These are phyloP conservation scores for Ogataea hybrid DNA, from an alignment of 1,139 yeast species.

Conservation along the genomic window DNA sequence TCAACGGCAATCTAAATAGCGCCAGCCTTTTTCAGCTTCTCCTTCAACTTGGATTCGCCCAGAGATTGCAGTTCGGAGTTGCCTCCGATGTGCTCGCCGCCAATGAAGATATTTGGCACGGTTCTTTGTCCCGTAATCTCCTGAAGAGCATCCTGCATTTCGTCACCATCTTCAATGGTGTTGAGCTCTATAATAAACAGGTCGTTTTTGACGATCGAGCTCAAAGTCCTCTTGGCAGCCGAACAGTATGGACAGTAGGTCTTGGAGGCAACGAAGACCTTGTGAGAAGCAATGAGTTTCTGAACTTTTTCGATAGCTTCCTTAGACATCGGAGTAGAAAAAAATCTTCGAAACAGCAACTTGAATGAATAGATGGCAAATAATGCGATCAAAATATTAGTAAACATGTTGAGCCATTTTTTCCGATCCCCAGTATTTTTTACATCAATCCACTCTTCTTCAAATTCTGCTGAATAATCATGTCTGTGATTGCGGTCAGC, in stretches of 20 bases:
- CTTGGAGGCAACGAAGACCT: slow-evolving; percentile 84
- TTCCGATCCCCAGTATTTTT: background rate
- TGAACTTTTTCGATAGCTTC: slow-evolving; percentile 58
- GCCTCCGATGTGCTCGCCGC: slow-evolving; percentile 93
- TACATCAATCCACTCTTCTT: slow-evolving; percentile 78
- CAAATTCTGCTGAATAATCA: slow-evolving; percentile 80
- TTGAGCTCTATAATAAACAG: slow-evolving; percentile 70
- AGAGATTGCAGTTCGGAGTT: slow-evolving; percentile 75
- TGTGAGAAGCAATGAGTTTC: slow-evolving; percentile 60
- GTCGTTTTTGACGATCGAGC: slow-evolving; percentile 43
- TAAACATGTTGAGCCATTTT: background rate
- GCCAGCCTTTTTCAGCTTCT: slow-evolving; percentile 29
- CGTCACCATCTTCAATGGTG: slow-evolving; percentile 51
- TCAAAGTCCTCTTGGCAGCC: slow-evolving; percentile 58
- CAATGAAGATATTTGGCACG: slow-evolving; percentile 89
- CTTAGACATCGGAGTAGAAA: slow-evolving; percentile 37
- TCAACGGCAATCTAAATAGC: background rate
- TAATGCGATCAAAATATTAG: background rate
- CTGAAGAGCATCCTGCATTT: slow-evolving; percentile 75
- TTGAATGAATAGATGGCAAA: background rate
- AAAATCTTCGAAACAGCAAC: slow-evolving; percentile 5
- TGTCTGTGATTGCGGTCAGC: slow-evolving; percentile 87
- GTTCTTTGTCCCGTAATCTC: slow-evolving; percentile 87
- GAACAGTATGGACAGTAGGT: slow-evolving; percentile 72
- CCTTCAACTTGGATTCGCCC: slow-evolving; percentile 32